Evolutionary conservation across 345 rosid genomes (phyloP), one percentile per base, ranked within the genome.

Genomic region (Populus davidiana): DNA sequence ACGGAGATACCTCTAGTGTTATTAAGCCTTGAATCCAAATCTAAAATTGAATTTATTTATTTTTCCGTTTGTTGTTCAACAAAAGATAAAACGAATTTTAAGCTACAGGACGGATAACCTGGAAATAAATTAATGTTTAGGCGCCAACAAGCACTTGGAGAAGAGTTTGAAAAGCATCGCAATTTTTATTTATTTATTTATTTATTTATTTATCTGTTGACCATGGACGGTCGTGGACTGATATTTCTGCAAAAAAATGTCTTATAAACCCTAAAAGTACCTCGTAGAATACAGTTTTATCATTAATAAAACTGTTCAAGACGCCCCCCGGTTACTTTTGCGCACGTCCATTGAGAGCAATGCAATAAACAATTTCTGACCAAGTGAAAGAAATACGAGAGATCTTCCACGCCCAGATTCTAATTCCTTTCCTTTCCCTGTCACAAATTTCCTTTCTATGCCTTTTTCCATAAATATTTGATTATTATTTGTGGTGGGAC

Each of bases 401-500:
- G 66, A 74, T 79, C 69, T 79, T 75, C 74, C 35, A 27, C 54
- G 23, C 66, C 41, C 47, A 72, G 74, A 81, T 76, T 66, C 80
- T 52, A 20, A 54, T 20, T 52, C 59, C 8, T 20, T 20, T 20
- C 23, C 76, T 76, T 65, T 80, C 83, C 21, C 80, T 36, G n/a
- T 80, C 83, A 69, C 31, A 59, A 76, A 71, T 72, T 72, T 56
- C 38, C 79, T 81, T 76, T 81, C 83, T 44, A 11, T 12, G 62
- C 67, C 75, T 77, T 79, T 79, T 43, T 36, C 74, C 72, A 4
- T 13, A 78, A 67, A 52, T 20, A 23, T 44, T 78, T 38, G 17
- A 20, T 64, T 23, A 63, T 36, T 63, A 21, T 36, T 50, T 43
- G 61, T 52, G 63, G 77, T 71, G 72, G 77, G 69, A 59, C 76